A percentile compares a stretch with the other conserved stretches of the same genome.
phyloP scores from a whole-genome alignment of 768 basidiomycete species.

The Pleurotus giganteus region DNA sequence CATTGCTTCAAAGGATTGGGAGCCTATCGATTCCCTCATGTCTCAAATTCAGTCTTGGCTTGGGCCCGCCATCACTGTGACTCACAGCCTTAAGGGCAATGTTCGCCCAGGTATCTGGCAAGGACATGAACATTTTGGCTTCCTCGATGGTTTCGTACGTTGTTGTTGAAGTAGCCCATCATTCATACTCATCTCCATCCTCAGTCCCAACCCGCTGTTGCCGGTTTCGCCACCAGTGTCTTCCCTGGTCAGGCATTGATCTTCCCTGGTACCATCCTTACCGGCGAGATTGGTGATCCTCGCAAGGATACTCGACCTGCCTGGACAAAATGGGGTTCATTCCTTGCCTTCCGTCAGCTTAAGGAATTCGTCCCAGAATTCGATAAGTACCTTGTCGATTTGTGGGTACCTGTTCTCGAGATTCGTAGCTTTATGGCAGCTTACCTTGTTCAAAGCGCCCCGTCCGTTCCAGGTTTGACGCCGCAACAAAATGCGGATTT shows the following conservation, averaged over 20 bases:
- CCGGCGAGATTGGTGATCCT: constrained; percentile 1
- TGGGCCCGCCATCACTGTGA: not conserved
- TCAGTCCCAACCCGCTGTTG: constrained; percentile 4
- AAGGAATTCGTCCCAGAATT: constrained; percentile 4
- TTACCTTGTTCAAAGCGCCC: not conserved
- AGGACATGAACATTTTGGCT: constrained; percentile 6
- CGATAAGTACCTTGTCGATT: not conserved
- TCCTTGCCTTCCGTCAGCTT: constrained; percentile 7
- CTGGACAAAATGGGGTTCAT: constrained; percentile 7
- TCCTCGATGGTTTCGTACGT: constrained; percentile 4
- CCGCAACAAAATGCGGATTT: not conserved
- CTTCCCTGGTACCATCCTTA: constrained; percentile 2
- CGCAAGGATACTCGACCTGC: not conserved
- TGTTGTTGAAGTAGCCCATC: not conserved
- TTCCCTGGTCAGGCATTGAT: not conserved
- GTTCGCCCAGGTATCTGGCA: not conserved
- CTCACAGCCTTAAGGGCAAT: not conserved
- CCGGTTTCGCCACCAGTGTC: constrained; percentile 1
- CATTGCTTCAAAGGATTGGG: constrained; percentile 3
- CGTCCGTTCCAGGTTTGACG: not conserved
- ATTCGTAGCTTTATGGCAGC: not conserved
- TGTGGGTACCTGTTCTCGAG: not conserved
- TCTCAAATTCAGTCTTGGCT: not conserved
- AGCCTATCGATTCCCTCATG: not conserved
- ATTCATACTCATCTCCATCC: not conserved